phyloP scores from a whole-genome alignment of 129 eudicot species.

The Gnaphalium uliginosum region DNA sequence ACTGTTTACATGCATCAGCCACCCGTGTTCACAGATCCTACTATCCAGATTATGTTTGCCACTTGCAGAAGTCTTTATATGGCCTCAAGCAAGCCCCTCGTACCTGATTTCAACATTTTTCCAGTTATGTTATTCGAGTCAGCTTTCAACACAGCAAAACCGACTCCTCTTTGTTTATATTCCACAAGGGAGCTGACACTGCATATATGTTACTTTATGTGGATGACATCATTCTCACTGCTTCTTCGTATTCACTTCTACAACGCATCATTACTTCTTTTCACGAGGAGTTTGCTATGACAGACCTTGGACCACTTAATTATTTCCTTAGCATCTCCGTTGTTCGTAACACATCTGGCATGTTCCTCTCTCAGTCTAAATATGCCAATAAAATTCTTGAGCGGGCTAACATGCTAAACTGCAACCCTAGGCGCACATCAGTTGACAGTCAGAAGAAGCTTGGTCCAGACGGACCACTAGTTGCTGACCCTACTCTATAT shows the following conservation, averaged over 20 bases:
- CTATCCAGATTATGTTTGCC: too few relatives aligned
- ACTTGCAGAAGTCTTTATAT: too few relatives aligned
- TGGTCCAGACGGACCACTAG: neutral
- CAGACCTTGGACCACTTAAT: neutral
- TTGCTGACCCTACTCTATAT: neutral
- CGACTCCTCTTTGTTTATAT: neutral
- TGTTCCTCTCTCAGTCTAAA: neutral
- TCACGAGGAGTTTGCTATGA: too few relatives aligned
- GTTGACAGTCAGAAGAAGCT: neutral
- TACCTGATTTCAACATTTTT: too few relatives aligned
- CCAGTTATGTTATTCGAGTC: neutral
- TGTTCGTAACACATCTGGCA: neutral
- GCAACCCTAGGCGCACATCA: neutral
- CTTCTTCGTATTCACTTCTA: neutral
- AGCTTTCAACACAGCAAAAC: neutral
- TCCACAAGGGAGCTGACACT: neutral
- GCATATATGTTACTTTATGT: neutral
- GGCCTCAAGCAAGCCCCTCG: too few relatives aligned
- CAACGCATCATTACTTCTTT: neutral
- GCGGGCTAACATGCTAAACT: neutral
- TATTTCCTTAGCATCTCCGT: neutral
- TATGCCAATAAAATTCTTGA: neutral
- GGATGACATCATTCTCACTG: neutral
- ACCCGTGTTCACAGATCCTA: neutral
- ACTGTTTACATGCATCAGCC: neutral